These are phyloP conservation scores for Starmera amethionina DNA, from an alignment of 805 yeast species.

Conservation along the genomic window DNA sequence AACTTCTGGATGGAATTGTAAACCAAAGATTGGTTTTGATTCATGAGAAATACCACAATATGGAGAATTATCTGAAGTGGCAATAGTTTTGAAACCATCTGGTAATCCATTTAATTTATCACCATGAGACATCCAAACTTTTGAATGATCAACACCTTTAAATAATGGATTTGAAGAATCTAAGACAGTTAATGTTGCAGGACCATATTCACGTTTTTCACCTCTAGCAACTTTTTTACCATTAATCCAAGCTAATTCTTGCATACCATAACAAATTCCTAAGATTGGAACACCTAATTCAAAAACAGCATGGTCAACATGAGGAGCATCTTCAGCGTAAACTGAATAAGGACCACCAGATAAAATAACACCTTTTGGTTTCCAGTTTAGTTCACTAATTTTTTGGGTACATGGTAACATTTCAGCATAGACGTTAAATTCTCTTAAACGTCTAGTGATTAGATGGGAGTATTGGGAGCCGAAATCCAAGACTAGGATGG, in stretches of 20 bases:
- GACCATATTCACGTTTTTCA: conserved; percentile 97
- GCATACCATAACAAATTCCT: conserved; percentile 99
- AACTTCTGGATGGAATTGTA: conserved; percentile 99
- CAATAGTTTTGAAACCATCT: conserved; percentile 78
- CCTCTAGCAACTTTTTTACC: conserved; percentile 89
- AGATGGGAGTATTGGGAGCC: conserved; percentile 98
- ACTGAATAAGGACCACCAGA: conserved; percentile 99
- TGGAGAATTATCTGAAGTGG: conserved; percentile 90
- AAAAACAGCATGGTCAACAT: conserved; percentile 91
- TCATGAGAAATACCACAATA: conserved; percentile 85
- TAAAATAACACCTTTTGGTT: conserved; percentile 90
- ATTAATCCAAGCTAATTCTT: conserved; percentile 96
- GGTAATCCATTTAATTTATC: conserved; percentile 92
- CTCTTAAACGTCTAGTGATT: conserved; percentile 95
- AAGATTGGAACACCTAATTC: conserved; percentile 86
- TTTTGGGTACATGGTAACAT: conserved; percentile 99
- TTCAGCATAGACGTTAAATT: conserved; percentile 96
- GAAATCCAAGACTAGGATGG: conserved; percentile 93
- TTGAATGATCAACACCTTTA: conserved; percentile 84
- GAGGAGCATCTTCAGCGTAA: conserved; percentile 91
- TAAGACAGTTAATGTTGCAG: conserved; percentile 75
- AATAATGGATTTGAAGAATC: conserved; percentile 65
- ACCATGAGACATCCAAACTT: conserved; percentile 99
- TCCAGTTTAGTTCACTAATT: conserved; percentile 85
- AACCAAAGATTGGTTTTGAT: conserved; percentile 72